These are phyloP conservation scores for Cutaneotrichosporon sp. DNA, from an alignment of 1,284 basidiomycete species.

Conservation along the genomic window DNA sequence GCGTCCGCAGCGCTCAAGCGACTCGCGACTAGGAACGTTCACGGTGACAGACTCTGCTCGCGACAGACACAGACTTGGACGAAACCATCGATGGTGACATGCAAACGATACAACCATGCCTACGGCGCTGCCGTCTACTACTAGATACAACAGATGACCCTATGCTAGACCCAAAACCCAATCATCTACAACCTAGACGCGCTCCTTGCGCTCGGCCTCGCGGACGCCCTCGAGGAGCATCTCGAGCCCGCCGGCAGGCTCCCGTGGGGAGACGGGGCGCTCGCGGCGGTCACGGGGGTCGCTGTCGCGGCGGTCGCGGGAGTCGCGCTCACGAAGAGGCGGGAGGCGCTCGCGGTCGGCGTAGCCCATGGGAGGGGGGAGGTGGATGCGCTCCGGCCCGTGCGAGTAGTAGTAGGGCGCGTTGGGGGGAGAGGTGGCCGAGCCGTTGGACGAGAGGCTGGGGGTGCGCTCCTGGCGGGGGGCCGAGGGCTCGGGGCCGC, in stretches of 20 bases:
- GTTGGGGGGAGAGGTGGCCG: constrained; percentile 6
- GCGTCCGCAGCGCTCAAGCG: too few relatives aligned
- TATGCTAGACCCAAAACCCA: background rate
- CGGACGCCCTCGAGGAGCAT: constrained; percentile 30
- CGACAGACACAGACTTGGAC: too few relatives aligned
- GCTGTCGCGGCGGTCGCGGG: constrained; percentile 6
- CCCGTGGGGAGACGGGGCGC: constrained; percentile 7
- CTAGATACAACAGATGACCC: background rate
- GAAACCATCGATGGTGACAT: background rate
- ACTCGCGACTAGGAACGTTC: background rate
- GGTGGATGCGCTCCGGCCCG: constrained; percentile 19
- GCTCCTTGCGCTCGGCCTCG: constrained; percentile 28
- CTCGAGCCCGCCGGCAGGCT: constrained; percentile 21
- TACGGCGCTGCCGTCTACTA: background rate
- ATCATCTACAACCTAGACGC: constrained; percentile 7
- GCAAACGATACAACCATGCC: background rate
- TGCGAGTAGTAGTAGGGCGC: constrained; percentile 7
- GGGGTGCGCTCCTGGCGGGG: constrained; percentile 19
- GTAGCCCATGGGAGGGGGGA: constrained; percentile 15
- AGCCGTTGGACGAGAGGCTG: constrained; percentile 11
- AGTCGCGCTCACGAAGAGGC: background rate
- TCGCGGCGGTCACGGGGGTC: constrained; percentile 10
- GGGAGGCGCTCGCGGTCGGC: constrained; percentile 5
- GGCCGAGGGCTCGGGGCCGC: background rate
- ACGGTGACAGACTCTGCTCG: background rate